These are phyloP conservation scores for Penicillium coprophilum DNA, from an alignment of 495 filamentous ascomycete species.

Conservation along the genomic window DNA sequence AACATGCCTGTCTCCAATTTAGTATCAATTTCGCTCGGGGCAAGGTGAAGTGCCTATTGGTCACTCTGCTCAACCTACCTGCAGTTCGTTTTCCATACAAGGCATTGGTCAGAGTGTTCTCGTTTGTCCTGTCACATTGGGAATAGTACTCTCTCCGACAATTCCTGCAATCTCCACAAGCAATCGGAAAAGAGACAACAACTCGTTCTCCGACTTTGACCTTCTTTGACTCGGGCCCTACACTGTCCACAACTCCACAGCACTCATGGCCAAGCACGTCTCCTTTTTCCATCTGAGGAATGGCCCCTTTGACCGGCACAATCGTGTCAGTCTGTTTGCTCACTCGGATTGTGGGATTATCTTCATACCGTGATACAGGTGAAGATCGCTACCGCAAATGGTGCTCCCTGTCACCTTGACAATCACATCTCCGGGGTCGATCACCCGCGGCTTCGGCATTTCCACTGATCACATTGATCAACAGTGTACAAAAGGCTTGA, in stretches of 20 bases:
- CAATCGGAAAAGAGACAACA: constrained; percentile 85
- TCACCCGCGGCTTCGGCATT: constrained; percentile 65
- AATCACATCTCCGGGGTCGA: constrained; percentile 77
- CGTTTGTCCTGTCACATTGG: constrained; percentile 77
- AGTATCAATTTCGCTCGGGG: neutral
- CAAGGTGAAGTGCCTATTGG: neutral
- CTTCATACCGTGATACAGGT: constrained; percentile 65
- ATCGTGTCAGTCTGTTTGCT: neutral
- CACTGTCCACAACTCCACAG: constrained; percentile 73
- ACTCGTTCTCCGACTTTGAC: constrained; percentile 71
- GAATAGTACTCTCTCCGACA: constrained; percentile 74
- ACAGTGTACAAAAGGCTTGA: neutral
- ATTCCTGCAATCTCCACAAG: constrained; percentile 66
- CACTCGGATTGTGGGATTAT: neutral
- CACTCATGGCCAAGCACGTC: constrained; percentile 93
- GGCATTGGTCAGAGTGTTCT: constrained; percentile 63
- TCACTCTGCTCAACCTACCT: constrained; percentile 47
- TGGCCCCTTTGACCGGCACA: constrained; percentile 36
- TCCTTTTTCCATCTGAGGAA: constrained; percentile 74
- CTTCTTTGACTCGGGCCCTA: constrained; percentile 60
- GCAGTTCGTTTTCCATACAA: constrained; percentile 75
- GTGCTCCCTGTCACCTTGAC: constrained; percentile 82
- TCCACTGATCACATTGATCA: constrained; percentile 42
- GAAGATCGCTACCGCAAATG: constrained; percentile 84
- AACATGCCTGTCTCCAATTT: constrained; percentile 41